Percentiles rank a stretch among this genome's conserved stretches.
These are phyloP conservation scores for Aspergillus hortae DNA, from an alignment of 2,329 filamentous ascomycete genomes.

Conservation along the genomic window DNA sequence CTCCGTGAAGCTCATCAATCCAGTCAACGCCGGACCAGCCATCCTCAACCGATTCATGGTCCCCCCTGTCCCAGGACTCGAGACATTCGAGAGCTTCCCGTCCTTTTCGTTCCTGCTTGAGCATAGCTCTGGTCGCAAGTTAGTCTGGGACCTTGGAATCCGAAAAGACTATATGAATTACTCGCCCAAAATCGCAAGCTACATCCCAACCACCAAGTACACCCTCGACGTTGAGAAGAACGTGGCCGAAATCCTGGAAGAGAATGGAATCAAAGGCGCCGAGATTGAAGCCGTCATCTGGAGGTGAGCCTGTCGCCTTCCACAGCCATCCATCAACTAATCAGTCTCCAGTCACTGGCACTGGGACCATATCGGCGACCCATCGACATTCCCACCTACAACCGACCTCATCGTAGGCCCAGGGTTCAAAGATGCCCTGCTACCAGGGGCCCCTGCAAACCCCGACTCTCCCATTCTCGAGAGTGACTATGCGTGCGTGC, in stretches of 20 bases:
- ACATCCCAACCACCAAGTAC: not conserved
- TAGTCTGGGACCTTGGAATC: constrained; percentile 6
- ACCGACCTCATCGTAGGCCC: constrained; percentile 10
- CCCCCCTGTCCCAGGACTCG: constrained; percentile 33
- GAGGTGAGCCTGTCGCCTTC: constrained; percentile 1
- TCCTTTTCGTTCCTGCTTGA: not conserved
- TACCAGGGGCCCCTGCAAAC: constrained; percentile 5
- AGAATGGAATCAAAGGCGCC: not conserved
- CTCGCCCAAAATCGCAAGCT: not conserved
- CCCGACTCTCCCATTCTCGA: not conserved
- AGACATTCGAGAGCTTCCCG: constrained; percentile 14
- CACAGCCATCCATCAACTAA: no score
- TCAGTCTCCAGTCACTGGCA: constrained; percentile 11
- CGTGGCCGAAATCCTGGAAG: not conserved
- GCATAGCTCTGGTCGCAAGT: not conserved
- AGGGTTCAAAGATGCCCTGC: constrained; percentile 2
- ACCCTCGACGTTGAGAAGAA: not conserved
- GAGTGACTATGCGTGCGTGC: not conserved
- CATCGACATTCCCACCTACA: constrained; percentile 10
- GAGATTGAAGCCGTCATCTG: constrained; percentile 4
- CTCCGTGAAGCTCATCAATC: constrained; percentile 31
- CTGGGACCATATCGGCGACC: constrained; percentile 17
- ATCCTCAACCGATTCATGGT: constrained; percentile 39
- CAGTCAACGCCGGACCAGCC: constrained; percentile 40
- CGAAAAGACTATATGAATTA: not conserved